Base-by-base conservation (phyloP, 1,139 yeast genomes). In the Magnusiomyces magnusii region DNA sequence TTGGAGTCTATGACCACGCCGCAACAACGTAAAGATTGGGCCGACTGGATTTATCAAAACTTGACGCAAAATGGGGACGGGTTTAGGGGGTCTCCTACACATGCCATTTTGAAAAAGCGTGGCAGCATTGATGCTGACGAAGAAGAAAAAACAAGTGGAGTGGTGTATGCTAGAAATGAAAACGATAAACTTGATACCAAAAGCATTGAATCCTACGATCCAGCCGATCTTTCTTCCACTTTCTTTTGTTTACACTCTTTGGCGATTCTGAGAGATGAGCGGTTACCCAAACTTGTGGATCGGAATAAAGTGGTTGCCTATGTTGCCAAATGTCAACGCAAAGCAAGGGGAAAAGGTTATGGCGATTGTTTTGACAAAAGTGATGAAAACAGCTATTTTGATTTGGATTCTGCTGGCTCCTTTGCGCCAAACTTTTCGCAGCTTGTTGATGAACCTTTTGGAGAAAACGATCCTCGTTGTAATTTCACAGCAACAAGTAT, bases 401-500 rank as follows among this genome's bases (percentile, higher is more conserved):
- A 49, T 15, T 7, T 5, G 17, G 15, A 13, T 3, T 2, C 23
- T 17, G 19, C 41, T 9, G 55, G 55, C 0, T 75, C 80, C 0
- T 80, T 83, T 63, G 75, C 76, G 44, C 86, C 87, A 1, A 74
- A 79, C 19, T 76, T 82, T 57, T 78, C 76, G 57, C 60, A 47
- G 28, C 56, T 0, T 68, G 60, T 55, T 78, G 67, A 42, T 65
- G 23, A 67, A 1, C 80, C 80, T 1, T 78, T 74, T 66, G 95
- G 89, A 19, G 92, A 87, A 56, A 75, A 77, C 19, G 98, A 91
- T 70, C 71, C 88, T 58, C 75, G 98, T 59, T 83, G 83, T 63
- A 81, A 89, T 60, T 89, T 88, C 75, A 78, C 91, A 64, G 97
- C 96, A 0, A 73, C 81, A 2, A 79, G 86, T 1, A 82, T 89